These are phyloP conservation scores for Alternaria sp. DNA, from an alignment of 2,329 filamentous ascomycete genomes.

Conservation along the genomic window DNA sequence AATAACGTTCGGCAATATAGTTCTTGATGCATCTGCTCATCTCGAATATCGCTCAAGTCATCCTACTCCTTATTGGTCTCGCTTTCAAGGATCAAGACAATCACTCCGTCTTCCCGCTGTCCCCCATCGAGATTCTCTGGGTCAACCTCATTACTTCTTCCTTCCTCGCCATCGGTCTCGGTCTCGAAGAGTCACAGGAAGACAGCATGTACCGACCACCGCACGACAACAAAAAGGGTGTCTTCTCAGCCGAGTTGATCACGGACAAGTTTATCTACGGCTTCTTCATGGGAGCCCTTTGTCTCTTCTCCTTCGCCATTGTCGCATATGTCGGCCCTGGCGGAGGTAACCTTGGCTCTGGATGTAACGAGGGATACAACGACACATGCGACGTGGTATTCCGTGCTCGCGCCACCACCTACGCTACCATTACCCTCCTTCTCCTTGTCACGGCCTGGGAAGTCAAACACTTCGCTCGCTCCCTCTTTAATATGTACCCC, in stretches of 20 bases:
- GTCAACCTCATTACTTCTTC: slow-evolving; percentile 59
- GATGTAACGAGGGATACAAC: slow-evolving; percentile 58
- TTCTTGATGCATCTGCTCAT: slow-evolving; percentile 60
- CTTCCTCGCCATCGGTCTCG: slow-evolving; percentile 58
- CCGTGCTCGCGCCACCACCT: slow-evolving; percentile 57
- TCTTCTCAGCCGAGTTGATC: slow-evolving; percentile 58
- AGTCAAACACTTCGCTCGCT: slow-evolving; percentile 57
- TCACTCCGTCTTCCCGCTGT: slow-evolving; percentile 57
- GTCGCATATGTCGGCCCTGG: slow-evolving; percentile 56
- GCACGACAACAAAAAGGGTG: slow-evolving; percentile 53
- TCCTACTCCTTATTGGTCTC: slow-evolving; percentile 58
- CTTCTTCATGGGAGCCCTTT: slow-evolving; percentile 56
- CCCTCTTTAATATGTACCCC: slow-evolving; percentile 58
- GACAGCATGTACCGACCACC: slow-evolving; percentile 59
- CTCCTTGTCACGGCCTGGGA: slow-evolving; percentile 60
- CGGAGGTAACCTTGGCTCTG: slow-evolving; percentile 53
- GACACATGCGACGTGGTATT: slow-evolving; percentile 54
- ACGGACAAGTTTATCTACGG: slow-evolving; percentile 60
- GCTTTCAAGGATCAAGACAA: slow-evolving; percentile 56
- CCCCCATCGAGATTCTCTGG: slow-evolving; percentile 59
- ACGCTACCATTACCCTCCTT: slow-evolving; percentile 55
- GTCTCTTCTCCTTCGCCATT: slow-evolving; percentile 56
- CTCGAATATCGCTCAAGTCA: slow-evolving; percentile 59
- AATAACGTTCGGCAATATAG: not conserved
- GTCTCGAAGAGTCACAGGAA: slow-evolving; percentile 56